phyloP scores from a whole-genome alignment of 768 basidiomycete genomes.

The Termitomyces sp. region DNA sequence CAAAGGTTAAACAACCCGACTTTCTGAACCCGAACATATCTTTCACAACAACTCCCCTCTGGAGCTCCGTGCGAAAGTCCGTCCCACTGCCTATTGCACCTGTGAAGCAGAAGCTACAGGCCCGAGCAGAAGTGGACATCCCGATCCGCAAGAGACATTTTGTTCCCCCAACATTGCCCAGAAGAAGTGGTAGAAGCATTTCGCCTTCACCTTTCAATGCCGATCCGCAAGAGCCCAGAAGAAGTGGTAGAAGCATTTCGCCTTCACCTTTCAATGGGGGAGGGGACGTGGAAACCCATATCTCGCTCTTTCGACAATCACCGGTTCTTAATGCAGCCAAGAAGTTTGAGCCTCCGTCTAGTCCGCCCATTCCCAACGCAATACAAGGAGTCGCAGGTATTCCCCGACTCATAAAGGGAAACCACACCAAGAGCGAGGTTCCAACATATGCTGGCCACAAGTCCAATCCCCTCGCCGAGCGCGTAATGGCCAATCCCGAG shows the following conservation, averaged over 20 bases:
- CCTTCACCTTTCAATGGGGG: not conserved
- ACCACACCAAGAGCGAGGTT: conserved; percentile 15
- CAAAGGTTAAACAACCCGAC: conserved; percentile 30
- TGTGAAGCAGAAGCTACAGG: conserved; percentile 1
- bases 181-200: not conserved
- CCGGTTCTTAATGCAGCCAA: not conserved
- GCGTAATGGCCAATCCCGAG: conserved; percentile 75
- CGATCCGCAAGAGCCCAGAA: conserved; percentile 1
- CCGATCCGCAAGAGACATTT: not conserved
- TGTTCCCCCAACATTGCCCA: not conserved
- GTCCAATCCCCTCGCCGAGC: conserved; percentile 69
- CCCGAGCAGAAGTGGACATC: not conserved
- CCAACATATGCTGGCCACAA: conserved; percentile 63
- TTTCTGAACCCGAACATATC: conserved; percentile 20
- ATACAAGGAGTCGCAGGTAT: not conserved
- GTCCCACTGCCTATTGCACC: conserved; percentile 3
- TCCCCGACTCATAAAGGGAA: not conserved
- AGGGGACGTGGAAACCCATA: not conserved
- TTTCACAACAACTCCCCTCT: not conserved
- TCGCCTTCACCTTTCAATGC: not conserved
- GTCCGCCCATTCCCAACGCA: not conserved
- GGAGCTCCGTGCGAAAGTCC: not conserved
- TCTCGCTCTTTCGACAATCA: not conserved
- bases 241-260: not conserved
- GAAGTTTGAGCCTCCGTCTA: not conserved